phyloP scores from a whole-genome alignment of 257 asterid species.

The Prunella vulgaris region DNA sequence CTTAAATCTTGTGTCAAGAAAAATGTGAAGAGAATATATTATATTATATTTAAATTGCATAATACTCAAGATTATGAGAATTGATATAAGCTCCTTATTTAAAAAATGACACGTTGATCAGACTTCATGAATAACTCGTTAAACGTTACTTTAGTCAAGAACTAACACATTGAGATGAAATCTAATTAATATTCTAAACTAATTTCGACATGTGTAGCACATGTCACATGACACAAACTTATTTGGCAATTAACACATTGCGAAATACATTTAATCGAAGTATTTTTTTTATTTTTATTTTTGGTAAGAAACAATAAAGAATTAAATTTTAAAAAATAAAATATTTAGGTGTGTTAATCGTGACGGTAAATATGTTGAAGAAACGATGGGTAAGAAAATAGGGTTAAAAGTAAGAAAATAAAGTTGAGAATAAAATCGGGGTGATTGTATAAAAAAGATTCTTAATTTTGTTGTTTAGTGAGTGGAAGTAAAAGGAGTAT shows the following conservation, averaged over 20 bases:
- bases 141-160: not conserved
- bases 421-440: slow-evolving; percentile 18
- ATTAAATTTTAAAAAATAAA: not conserved
- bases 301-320: not conserved
- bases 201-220: slow-evolving; percentile 11
- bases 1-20: no score
- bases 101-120: not conserved
- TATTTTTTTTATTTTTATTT: not conserved
- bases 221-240: slow-evolving; percentile 4
- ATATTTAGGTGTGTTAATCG: not conserved
- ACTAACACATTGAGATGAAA: not conserved
- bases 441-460: slow-evolving; percentile 13
- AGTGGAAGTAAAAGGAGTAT: not conserved
- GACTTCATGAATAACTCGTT: not conserved
- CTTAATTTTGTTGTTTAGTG: slow-evolving; percentile 25
- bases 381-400: not conserved
- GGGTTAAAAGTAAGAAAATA: slow-evolving; percentile 5
- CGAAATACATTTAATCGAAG: not conserved
- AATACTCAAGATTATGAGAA: no score
- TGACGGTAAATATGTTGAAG: not conserved
- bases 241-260: not conserved
- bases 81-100: no score
- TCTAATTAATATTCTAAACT: not conserved
- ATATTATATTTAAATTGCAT: no score
- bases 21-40: no score